Base-by-base conservation (phyloP, 441 rosid genomes). In the Rhodomyrtus psidioides region DNA sequence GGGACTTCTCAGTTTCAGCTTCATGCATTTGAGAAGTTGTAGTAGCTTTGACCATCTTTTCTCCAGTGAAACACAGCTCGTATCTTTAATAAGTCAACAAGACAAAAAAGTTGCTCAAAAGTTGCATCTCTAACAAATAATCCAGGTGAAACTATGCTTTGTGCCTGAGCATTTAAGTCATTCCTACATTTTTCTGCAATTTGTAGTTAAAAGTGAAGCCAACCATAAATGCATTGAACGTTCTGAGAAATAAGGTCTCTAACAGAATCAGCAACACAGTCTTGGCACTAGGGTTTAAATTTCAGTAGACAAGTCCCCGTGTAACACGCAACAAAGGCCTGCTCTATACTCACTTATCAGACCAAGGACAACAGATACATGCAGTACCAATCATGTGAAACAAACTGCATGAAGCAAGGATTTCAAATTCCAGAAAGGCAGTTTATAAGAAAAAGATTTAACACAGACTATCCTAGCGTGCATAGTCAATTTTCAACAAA, bases 51-150 rank as follows among this genome's bases (percentile, higher is more conserved):
- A 94, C 91, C 91, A 93, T 91, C 90, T 93, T 97, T 93, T 97
- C 99, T 82, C 98, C 99, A 10, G 91, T 84, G 86, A 94, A 97
- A 91, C 97, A 95, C 82, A 97, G 97, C 91, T 98, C 99, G 70
- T 95, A 98, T 92, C 99, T 97, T 82, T 27, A 65, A 65, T 56
- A 79, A 56, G 60, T 53, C 85, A 44, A 55, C 85, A 81, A 17
- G 51, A 86, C 23, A 74, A 51, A 54, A 51, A 8, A 15, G 83
- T 58, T 13, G 44, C 28, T 83, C 76, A 84, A 51, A 86, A 53
- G 58, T 17, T 28, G 86, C 55, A 9, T 62, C 2, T 27, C 86
- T 28, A 53, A 54, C 34, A 42, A 70, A 70, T 21, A 70, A 70
- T 70, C 49, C 79, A 70, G 51, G 49, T 39, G 51, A 70, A 21